A percentile compares a stretch with the other conserved stretches of the same genome.
These are phyloP conservation scores for Candida odintsovae DNA, from an alignment of 805 yeast genomes.

Conservation along the genomic window DNA sequence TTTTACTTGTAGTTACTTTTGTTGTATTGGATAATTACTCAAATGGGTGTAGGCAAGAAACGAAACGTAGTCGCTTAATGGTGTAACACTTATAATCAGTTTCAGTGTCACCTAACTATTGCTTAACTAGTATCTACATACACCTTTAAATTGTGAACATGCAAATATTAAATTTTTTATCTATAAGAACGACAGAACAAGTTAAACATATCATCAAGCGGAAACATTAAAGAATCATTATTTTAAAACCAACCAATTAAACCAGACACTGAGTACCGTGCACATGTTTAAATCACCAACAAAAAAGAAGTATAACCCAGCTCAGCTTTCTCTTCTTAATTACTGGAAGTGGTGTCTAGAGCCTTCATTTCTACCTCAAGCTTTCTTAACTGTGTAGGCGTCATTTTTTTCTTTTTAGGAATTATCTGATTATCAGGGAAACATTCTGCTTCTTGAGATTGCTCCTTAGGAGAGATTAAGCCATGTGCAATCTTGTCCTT, in stretches of 20 bases:
- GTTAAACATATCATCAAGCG: neutral
- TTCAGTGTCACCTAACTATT: no score
- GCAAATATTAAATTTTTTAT: no score
- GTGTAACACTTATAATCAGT: no score
- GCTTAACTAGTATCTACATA: no score
- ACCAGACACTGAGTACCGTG: neutral
- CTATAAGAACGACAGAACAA: neutral
- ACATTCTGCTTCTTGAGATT: neutral
- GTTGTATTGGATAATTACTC: no score
- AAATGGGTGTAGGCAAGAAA: no score
- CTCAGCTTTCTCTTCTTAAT: neutral
- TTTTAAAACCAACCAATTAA: neutral
- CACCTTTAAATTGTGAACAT: no score
- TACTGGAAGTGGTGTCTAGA: neutral
- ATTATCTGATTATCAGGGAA: neutral
- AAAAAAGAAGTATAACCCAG: neutral
- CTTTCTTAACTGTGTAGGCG: slow-evolving; percentile 25
- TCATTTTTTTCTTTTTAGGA: slow-evolving; percentile 17
- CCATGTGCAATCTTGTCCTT: slow-evolving; percentile 32
- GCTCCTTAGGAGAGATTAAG: neutral
- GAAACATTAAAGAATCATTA: neutral
- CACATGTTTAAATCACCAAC: neutral
- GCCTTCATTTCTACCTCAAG: slow-evolving; percentile 7
- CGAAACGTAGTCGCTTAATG: no score
- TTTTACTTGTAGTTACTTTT: neutral